Percentiles rank a stretch among this genome's conserved stretches.
phyloP scores from a whole-genome alignment of 805 yeast genomes.

The Yarrowia deformans region DNA sequence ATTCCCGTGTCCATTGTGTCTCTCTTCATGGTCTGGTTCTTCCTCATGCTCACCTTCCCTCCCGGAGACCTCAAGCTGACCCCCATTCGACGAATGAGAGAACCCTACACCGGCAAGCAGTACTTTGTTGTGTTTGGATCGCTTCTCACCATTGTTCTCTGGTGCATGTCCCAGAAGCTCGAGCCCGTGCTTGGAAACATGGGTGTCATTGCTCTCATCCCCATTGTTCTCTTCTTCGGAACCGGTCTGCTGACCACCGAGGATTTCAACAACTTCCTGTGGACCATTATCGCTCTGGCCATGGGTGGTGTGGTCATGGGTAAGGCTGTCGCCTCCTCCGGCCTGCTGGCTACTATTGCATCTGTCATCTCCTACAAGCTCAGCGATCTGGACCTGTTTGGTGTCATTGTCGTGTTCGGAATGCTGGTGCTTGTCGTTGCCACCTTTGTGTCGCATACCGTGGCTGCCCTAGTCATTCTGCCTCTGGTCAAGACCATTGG shows the following conservation, averaged over 20 bases:
- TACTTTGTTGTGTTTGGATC: conserved; percentile 76
- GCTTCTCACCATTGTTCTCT: conserved; percentile 73
- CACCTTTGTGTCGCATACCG: conserved; percentile 95
- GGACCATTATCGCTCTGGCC: conserved; percentile 95
- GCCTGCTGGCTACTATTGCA: conserved; percentile 82
- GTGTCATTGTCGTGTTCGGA: conserved; percentile 81
- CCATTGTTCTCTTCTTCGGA: conserved; percentile 90
- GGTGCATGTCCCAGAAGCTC: conserved; percentile 87
- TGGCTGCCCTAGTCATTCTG: conserved; percentile 90
- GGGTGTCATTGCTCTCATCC: conserved; percentile 94
- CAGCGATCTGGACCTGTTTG: conserved; percentile 71
- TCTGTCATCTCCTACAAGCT: conserved; percentile 67
- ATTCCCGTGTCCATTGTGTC: conserved; percentile 77
- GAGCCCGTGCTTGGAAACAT: conserved; percentile 85
- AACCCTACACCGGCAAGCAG: conserved; percentile 65
- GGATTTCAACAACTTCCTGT: conserved; percentile 92
- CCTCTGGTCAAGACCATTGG: conserved; percentile 94
- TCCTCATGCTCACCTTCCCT: conserved; percentile 70
- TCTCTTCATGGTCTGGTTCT: conserved; percentile 73
- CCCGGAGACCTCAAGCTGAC: conserved; percentile 58
- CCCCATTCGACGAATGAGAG: conserved; percentile 63
- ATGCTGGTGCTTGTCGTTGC: conserved; percentile 82
- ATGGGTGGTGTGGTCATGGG: conserved; percentile 99
- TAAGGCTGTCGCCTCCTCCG: conserved; percentile 92
- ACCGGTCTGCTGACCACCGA: conserved; percentile 85